phyloP scores from a whole-genome alignment of 225 moss, liverwort and hornwort genomes.

The Pleurozium schreberi region DNA sequence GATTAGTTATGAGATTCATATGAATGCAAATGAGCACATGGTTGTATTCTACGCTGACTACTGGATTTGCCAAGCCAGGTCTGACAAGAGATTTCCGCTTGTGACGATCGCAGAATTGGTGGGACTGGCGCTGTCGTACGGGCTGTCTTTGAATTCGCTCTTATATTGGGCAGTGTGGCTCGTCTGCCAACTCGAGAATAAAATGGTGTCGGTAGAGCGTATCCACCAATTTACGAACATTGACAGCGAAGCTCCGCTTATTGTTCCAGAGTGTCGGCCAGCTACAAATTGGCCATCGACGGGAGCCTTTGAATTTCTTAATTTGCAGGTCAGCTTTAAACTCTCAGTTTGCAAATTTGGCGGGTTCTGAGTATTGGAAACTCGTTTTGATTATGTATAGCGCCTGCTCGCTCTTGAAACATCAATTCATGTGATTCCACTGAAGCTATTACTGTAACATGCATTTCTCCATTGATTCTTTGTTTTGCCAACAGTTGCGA shows the following conservation, averaged over 20 bases:
- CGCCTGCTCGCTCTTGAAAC: background rate
- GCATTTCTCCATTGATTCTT: background rate
- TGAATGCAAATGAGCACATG: background rate
- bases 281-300: constrained; percentile 32
- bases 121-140: constrained; percentile 54
- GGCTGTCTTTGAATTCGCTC: constrained; percentile 26
- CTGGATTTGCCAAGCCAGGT: background rate
- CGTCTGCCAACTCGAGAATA: constrained; percentile 48
- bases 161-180: constrained; percentile 42
- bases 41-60: background rate
- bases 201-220: constrained; percentile 58
- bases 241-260: constrained; percentile 35
- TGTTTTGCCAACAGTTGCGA: constrained; percentile 33
- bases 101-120: constrained; percentile 31
- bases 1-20: background rate
- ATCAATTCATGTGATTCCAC: background rate
- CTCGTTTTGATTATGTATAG: background rate
- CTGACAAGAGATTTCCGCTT: background rate
- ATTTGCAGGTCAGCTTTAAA: constrained; percentile 26
- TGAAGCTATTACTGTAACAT: background rate
- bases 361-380: background rate
- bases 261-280: constrained; percentile 17
- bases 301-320: constrained; percentile 29
- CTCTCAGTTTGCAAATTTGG: background rate
- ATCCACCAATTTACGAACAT: constrained; percentile 37